These are phyloP conservation scores for Epichloe gansuensis DNA, from an alignment of 2,329 filamentous ascomycete species.

Conservation along the genomic window DNA sequence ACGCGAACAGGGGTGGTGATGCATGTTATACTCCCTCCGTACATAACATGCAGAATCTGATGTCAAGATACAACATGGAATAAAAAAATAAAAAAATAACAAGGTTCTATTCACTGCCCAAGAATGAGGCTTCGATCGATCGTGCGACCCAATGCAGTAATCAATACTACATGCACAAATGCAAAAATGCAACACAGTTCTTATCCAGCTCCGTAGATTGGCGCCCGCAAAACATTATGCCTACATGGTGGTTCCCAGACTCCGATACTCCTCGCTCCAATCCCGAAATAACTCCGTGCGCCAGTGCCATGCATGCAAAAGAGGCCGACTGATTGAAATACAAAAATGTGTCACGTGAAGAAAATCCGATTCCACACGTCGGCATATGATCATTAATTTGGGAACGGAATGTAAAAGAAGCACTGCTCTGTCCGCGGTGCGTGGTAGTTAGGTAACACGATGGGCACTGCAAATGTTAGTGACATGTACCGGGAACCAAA, in stretches of 20 bases:
- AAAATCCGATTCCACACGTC: neutral
- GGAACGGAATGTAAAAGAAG: neutral
- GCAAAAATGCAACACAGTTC: neutral
- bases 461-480: constrained; percentile 4
- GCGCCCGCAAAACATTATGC: neutral
- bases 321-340: neutral
- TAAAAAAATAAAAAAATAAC: no score
- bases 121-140: no score
- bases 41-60: no score
- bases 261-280: neutral
- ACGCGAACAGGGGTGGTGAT: no score
- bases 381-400: no score
- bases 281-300: neutral
- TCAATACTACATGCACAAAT: no score
- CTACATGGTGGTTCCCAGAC: neutral
- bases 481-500: neutral
- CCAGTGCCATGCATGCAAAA: neutral
- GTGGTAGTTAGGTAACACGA: neutral
- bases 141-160: no score
- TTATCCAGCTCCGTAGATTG: neutral
- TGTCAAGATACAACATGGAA: no score
- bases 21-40: no score
- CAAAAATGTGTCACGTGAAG: neutral
- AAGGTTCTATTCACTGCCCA: no score
- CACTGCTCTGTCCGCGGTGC: neutral